Evolutionary conservation across 2,329 filamentous ascomycete species (phyloP), one percentile per base, ranked within the genome.

Genomic region (Sporothrix brasiliensis): DNA sequence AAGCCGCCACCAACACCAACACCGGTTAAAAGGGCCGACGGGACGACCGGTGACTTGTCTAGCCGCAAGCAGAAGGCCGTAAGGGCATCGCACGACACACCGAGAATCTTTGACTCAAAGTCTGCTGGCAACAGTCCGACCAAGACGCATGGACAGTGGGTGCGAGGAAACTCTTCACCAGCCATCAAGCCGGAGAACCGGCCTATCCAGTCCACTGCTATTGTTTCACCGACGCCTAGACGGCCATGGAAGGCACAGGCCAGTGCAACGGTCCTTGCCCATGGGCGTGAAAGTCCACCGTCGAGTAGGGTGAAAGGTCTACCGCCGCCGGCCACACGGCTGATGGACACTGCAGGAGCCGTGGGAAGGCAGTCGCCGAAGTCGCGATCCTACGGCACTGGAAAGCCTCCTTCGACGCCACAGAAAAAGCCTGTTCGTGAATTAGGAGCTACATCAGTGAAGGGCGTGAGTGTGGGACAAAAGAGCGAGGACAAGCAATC

Each of bases 191-290:
- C 30, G 7, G 58, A 69, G 14, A 69, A 69, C 16, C 58, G 41
- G 5, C 27, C 44, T 7, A 41, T 41, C 2, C 47, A 60, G 19
- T 13, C 58, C 10, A 49, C 41, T 9, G 68, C 19, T 2, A 58
- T 49, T 10, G 60, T 54, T 11, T 56, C 68, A 44, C 34, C 68
- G 5, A 70, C 39, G 2, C 60, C 60, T 1, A 66, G 44, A 21
- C 50, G 60, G 39, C 60, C 50, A 10, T 70, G 60, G 60, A 70
- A 34, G 21, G 60, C 44, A 3, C 68, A 54, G 16, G 61, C 11
- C 19, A 30, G 47, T 16, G 44, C 52, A 5, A 34, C 47, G 6
- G 21, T 41, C 7, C 5, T 63, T 11, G 9, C 41, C 3, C 24
- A 69, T 19, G 39, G 24, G 13, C 21, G 30, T 27, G 47, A 13